Percentiles rank a stretch among this genome's conserved stretches.
Conservation (phyloP, 225 moss, liverwort and hornwort species). For the Neckera pumila region DNA sequence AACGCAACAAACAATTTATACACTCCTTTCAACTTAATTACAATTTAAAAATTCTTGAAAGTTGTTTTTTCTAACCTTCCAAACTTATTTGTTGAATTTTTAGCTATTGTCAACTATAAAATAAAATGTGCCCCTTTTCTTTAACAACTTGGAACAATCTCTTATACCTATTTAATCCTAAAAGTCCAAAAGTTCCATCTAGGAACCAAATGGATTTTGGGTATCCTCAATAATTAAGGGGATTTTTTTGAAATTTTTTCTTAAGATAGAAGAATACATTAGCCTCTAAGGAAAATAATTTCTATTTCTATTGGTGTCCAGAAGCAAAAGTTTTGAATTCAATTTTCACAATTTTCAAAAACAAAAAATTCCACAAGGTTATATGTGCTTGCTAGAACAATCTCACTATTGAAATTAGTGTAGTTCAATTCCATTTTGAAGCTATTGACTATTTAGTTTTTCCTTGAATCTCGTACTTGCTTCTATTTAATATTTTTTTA, state of each 20-base stretch:
- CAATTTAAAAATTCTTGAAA: not conserved
- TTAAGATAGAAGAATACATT: not conserved
- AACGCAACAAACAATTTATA: not conserved
- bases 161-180: not conserved
- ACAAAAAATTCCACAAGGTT: not conserved
- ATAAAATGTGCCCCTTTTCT: not conserved
- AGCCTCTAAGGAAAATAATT: not conserved
- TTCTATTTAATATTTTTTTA: not conserved
- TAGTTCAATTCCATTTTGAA: not conserved
- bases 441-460: not conserved
- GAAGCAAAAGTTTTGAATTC: not conserved
- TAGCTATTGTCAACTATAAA: not conserved
- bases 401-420: rapidly evolving
- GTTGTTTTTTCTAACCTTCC: not conserved
- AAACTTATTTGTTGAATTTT: not conserved
- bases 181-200: not conserved
- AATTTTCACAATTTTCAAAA: not conserved
- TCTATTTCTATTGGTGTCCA: not conserved
- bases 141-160: not conserved
- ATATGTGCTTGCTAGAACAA: not conserved
- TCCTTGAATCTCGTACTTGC: rapidly evolving
- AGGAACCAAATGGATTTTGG: rapidly evolving
- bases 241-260: not conserved
- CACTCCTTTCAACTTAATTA: not conserved
- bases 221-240: rapidly evolving